phyloP scores from a whole-genome alignment of 805 yeast genomes.

The Wickerhamiella occidentalis region DNA sequence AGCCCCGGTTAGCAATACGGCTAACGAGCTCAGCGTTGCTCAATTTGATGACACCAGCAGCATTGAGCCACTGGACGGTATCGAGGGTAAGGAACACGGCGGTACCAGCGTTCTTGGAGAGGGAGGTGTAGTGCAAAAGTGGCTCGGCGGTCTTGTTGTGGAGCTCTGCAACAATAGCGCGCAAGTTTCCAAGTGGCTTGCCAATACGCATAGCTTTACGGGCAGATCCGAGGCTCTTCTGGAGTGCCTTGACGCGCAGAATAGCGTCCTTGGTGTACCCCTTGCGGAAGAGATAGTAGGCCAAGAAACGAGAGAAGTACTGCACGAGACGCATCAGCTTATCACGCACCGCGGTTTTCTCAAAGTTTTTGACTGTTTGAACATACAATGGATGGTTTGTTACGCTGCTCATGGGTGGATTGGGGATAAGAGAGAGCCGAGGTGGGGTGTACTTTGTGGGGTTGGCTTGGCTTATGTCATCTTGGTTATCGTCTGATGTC shows the following conservation, averaged over 20 bases:
- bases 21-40: constrained; percentile 16
- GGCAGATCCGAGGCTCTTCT: constrained; percentile 49
- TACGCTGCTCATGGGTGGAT: constrained; percentile 11
- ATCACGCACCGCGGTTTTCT: constrained; percentile 53
- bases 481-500: background rate
- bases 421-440: constrained; percentile 1
- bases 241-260: constrained; percentile 42
- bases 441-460: background rate
- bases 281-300: constrained; percentile 45
- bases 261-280: constrained; percentile 42
- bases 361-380: constrained; percentile 17
- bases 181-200: constrained; percentile 61
- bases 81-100: constrained; percentile 30
- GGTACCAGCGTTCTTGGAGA: constrained; percentile 28
- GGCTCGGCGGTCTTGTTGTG: constrained; percentile 62
- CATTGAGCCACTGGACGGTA: constrained; percentile 25
- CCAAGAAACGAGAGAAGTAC: constrained; percentile 62
- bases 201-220: constrained; percentile 78
- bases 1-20: constrained; percentile 33
- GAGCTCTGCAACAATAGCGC: constrained; percentile 52
- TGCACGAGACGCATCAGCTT: constrained; percentile 69
- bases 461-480: background rate
- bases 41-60: constrained; percentile 28
- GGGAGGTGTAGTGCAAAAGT: constrained; percentile 35
- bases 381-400: constrained; percentile 21